A percentile compares a stretch with the other conserved stretches of the same genome.
Evolutionary conservation across 805 yeast genomes (phyloP).

Genomic region (Pichia nanzhaoensis): DNA sequence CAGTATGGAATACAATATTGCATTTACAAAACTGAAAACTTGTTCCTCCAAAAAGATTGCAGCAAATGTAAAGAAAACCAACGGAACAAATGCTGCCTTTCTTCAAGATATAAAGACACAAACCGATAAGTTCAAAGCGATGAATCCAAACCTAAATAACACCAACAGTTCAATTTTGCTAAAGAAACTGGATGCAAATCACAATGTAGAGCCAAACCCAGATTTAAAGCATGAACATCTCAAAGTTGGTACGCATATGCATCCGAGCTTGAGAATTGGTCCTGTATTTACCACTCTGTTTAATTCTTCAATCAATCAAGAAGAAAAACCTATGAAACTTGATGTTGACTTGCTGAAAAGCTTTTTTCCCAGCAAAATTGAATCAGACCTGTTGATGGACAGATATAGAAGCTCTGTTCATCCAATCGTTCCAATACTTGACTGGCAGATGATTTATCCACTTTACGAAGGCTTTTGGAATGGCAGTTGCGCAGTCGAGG

Average conservation of each 20-base stretch:
- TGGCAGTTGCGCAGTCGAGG: slow-evolving; percentile 23
- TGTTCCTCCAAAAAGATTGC: no score
- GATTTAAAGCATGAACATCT: no score
- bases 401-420: slow-evolving; percentile 48
- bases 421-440: slow-evolving; percentile 47
- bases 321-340: slow-evolving; percentile 21
- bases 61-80: no score
- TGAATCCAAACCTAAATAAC: not conserved
- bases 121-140: not conserved
- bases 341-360: slow-evolving; percentile 26
- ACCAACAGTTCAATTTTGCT: no score
- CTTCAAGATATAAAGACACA: not conserved
- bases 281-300: slow-evolving; percentile 23
- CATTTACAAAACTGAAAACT: no score
- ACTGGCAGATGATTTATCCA: slow-evolving; percentile 36
- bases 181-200: no score
- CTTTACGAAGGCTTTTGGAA: slow-evolving; percentile 50
- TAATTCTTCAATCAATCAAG: slow-evolving; percentile 17
- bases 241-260: slow-evolving; percentile 1
- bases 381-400: slow-evolving; percentile 41
- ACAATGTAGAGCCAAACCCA: no score
- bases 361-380: slow-evolving; percentile 40
- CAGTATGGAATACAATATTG: no score
- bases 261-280: slow-evolving; percentile 16
- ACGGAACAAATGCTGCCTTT: no score